phyloP scores from a whole-genome alignment of 768 basidiomycete genomes.

The Leccinum subgranulosum region DNA sequence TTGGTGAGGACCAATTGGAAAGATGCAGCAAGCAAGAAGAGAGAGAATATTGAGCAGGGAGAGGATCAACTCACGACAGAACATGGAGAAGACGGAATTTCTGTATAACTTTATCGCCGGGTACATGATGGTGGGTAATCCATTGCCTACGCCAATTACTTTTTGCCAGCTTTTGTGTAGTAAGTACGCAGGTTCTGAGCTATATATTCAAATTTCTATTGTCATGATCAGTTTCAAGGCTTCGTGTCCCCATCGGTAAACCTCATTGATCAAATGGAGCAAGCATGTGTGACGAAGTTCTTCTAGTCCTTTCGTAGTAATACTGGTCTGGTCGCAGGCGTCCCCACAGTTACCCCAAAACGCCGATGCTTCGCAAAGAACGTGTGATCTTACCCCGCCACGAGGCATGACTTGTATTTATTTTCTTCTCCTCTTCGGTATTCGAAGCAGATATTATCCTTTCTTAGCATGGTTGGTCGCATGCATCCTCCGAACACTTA shows the following conservation, averaged over 20 bases:
- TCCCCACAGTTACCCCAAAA: background rate
- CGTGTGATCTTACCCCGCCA: no score
- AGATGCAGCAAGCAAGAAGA: background rate
- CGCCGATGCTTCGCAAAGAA: no score
- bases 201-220: background rate
- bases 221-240: no score
- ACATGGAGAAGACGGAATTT: background rate
- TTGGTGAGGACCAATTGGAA: constrained; percentile 20
- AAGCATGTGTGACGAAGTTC: background rate
- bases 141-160: background rate
- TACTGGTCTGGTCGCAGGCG: no score
- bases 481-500: background rate
- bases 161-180: background rate
- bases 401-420: no score
- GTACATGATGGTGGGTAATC: background rate
- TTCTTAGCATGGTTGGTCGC: no score
- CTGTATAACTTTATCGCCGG: background rate
- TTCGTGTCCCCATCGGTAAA: no score
- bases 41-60: background rate
- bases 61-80: background rate
- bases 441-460: no score
- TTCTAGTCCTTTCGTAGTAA: background rate
- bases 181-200: background rate
- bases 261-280: background rate
- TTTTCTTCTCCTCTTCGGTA: no score